phyloP scores from a whole-genome alignment of 352 stramenopile genomes.

The Globisporangium megalacanthum region DNA sequence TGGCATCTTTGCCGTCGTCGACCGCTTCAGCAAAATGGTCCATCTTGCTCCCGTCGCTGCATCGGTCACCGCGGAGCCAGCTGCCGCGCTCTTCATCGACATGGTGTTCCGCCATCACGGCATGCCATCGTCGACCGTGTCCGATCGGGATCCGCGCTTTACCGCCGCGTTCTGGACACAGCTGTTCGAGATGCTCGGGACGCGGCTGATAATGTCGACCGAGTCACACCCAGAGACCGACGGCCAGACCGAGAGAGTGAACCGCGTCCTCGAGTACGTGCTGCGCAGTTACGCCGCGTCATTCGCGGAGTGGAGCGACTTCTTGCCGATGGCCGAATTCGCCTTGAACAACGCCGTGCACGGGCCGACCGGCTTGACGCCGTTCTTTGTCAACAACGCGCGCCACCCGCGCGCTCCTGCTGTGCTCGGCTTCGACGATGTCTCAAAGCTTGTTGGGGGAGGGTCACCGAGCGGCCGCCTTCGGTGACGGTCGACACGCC shows the following conservation, averaged over 20 bases:
- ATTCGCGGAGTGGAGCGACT: constrained; percentile 11
- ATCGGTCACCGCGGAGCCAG: constrained; percentile 13
- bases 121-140: constrained; percentile 15
- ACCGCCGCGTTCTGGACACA: not conserved
- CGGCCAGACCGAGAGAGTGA: constrained; percentile 11
- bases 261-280: not conserved
- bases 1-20: constrained; percentile 20
- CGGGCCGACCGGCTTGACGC: constrained; percentile 15
- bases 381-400: constrained; percentile 14
- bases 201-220: constrained; percentile 6
- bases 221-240: constrained; percentile 10
- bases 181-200: not conserved
- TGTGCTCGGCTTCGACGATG: not conserved
- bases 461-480: too few species aligned
- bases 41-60: constrained; percentile 10
- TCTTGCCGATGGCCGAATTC: constrained; percentile 20
- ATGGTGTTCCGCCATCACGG: constrained; percentile 17
- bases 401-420: not conserved
- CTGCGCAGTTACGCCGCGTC: constrained; percentile 1
- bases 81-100: constrained; percentile 21
- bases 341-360: constrained; percentile 19
- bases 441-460: too few species aligned
- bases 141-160: constrained; percentile 11
- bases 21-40: constrained; percentile 26
- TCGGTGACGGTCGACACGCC: too few species aligned